Base-by-base conservation (phyloP, 768 basidiomycete species). In the Boletus fagicola region DNA sequence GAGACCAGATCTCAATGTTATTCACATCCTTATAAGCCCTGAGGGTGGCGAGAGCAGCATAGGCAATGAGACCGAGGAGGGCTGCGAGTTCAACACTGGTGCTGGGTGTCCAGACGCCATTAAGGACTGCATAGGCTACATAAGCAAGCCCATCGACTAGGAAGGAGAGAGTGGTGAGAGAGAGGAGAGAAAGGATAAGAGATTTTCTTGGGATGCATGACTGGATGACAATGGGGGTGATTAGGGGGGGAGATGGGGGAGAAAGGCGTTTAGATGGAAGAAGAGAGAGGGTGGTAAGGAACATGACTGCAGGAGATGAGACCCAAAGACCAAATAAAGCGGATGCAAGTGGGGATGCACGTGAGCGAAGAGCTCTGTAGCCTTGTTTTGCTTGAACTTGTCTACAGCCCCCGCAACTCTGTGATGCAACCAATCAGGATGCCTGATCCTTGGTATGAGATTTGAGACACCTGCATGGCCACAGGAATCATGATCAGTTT, bases 21-120 rank as follows among this genome's bases (percentile, higher is more conserved):
- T 83, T 80, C 54, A 88, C 75, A 60, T 90, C 90, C 72, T 92
- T 91, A 83, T 85, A 92, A 13, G 88, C 80, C 11, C 91, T 91
- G 44, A 91, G 75, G 11, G 84, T 83, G 15, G 90, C 87, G 49
- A 93, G 75, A 39, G 87, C 86, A 36, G 84, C 76, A 63, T 89
- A 90, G 5, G 86, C 87, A 42, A 83, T 65, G 35, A 92, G 78
- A 53, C 89, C 91, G 43, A 86, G 69, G 42, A 91, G 66, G 42
- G 90, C 76, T 62, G 82, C 88, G 66, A 86, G 70, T 64, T 88
- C 87, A 42, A 88, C 78, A 24, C 85, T 88, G 10, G 85, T 84
- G 57, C 76, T 65, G 40, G 71, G 75, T 13, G 80, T 81, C 90
- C 92, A 93, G 11, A 76, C 59, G 62, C 85, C 83, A 62, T 81